Conservation (phyloP, 495 filamentous ascomycete species). For the Podospora bellae-mahoneyi region DNA sequence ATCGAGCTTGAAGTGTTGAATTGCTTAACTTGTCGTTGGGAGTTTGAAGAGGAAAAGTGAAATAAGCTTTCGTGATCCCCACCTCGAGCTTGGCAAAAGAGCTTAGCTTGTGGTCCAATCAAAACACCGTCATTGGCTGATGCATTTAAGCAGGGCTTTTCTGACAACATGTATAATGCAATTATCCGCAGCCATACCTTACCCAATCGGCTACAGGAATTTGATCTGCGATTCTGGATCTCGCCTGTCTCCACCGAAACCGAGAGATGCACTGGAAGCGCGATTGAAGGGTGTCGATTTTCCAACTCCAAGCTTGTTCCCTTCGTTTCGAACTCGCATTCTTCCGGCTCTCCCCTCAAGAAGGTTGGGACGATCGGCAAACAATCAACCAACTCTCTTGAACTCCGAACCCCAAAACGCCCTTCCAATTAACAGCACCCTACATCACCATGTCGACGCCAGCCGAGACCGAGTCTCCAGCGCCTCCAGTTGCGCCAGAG, state of each 20-base stretch:
- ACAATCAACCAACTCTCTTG: background rate
- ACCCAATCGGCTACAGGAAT: background rate
- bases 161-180: background rate
- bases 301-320: background rate
- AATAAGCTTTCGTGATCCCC: background rate
- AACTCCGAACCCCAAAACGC: background rate
- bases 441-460: conserved; percentile 17
- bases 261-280: background rate
- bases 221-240: background rate
- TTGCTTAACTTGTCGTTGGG: background rate
- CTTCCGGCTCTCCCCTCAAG: background rate
- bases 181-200: background rate
- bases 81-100: conserved; percentile 4
- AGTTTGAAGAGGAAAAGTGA: conserved; percentile 2
- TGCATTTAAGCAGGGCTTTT: background rate
- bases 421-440: background rate
- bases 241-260: background rate
- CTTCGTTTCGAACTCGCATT: background rate
- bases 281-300: background rate
- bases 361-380: background rate
- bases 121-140: background rate
- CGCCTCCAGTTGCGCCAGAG: background rate
- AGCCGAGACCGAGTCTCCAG: conserved; percentile 1
- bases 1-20: background rate
- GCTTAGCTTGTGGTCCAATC: background rate